phyloP scores from a whole-genome alignment of 2,329 filamentous ascomycete species.

The Tolypocladium ovalisporum region DNA sequence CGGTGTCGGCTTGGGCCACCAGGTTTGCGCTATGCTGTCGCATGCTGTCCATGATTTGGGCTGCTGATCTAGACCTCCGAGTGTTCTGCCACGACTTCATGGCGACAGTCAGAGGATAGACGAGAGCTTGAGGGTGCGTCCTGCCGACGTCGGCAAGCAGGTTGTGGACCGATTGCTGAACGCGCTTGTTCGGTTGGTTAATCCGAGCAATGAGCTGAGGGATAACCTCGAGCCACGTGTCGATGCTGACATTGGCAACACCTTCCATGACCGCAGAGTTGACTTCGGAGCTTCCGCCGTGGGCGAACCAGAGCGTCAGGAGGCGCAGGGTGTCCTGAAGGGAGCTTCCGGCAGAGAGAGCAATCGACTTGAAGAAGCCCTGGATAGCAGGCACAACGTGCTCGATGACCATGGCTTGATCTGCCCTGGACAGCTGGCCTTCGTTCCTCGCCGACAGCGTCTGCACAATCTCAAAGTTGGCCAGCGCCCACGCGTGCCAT shows the following conservation, averaged over 20 bases:
- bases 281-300: conserved; percentile 81
- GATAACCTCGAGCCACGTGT: conserved; percentile 98
- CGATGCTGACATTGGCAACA: conserved; percentile 82
- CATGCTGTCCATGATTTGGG: conserved; percentile 96
- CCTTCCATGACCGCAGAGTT: conserved; percentile 83
- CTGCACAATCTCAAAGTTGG: conserved; percentile 97
- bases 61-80: conserved; percentile 75
- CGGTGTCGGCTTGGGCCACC: conserved; percentile 88
- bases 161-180: conserved; percentile 85
- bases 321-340: conserved; percentile 90
- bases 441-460: conserved; percentile 59
- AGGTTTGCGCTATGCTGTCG: conserved; percentile 84
- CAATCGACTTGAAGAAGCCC: conserved; percentile 96
- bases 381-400: conserved; percentile 91
- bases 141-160: conserved; percentile 87
- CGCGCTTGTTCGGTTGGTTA: conserved; percentile 84
- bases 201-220: conserved; percentile 95
- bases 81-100: conserved; percentile 87
- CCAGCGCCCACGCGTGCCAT: conserved; percentile 97
- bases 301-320: conserved; percentile 91
- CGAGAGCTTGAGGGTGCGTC: conserved; percentile 87
- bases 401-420: conserved; percentile 61
- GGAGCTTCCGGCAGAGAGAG: conserved; percentile 81
- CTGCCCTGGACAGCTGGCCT: conserved; percentile 30
- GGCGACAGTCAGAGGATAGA: conserved; percentile 93